Evolutionary conservation across 1,284 basidiomycete genomes (phyloP), one percentile per base, ranked within the genome.

Genomic region (Cryptococcus depauperatus): DNA sequence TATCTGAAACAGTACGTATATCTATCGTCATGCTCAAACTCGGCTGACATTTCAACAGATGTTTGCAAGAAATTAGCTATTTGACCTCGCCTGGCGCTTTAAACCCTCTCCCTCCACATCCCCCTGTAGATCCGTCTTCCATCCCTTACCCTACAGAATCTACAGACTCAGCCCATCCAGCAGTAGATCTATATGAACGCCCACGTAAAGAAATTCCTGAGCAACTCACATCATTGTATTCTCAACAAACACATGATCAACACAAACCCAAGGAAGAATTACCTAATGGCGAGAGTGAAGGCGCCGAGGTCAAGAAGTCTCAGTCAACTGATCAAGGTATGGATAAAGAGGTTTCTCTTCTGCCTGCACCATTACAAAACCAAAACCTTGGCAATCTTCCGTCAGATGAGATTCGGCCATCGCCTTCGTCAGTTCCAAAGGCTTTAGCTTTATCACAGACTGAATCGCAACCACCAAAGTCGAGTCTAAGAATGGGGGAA

Each of bases 61-160:
- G 95, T 72, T 75, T 98, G 29, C 93, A 97, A 73, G 93, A 98
- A 75, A 89, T 98, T 57, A 87, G 89, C 7, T 98, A 99, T 69
- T 76, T 99, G 43, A 99, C 93, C 1, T 96, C 91, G 2, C 83
- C 90, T 1, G 85, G 93, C 64, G 92, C 93, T 3, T 83, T 98
- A 76, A 99, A 99, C 67, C 95, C 93, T 29, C 76, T 99, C 28
- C 88, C 90, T 0, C 84, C 88, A 47, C 80, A 86, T 49, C 83
- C 87, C 1, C 75, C 47, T 21, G 35, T 50, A 26, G 54, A 48
- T 27, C 37, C 41, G 19, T 30, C 39, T 19, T 35, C n/a, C 25
- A 43, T 44, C 29, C 37, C 40, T 25, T n/a, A 43, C 7, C 27
- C 37, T 4, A 28, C 28, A 14, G n/a, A 14, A 13, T 41, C 43